These are phyloP conservation scores for Syzygium syzygioides DNA, from an alignment of 441 rosid species.

Conservation along the genomic window DNA sequence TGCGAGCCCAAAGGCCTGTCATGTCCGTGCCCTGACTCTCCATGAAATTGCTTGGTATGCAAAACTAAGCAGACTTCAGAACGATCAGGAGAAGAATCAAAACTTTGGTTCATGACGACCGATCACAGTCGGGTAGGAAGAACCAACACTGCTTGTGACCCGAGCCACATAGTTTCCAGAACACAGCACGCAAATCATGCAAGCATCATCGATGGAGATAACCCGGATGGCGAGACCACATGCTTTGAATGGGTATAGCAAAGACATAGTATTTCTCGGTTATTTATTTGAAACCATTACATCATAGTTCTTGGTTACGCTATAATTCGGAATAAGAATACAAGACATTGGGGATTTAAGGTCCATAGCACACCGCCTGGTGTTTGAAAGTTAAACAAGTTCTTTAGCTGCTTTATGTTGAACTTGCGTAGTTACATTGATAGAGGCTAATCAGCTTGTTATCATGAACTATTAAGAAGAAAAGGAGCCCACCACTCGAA, in stretches of 20 bases:
- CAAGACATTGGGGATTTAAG: background rate
- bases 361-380: background rate
- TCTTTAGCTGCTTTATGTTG: background rate
- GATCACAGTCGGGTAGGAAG: background rate
- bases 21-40: background rate
- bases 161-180: background rate
- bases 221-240: background rate
- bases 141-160: background rate
- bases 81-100: background rate
- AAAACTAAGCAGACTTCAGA: background rate
- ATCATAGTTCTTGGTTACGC: background rate
- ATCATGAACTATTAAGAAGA: background rate
- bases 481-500: background rate
- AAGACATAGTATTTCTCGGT: background rate
- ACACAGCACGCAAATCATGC: background rate
- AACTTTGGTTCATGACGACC: background rate
- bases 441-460: background rate
- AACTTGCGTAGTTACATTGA: background rate
- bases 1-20: background rate
- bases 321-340: background rate
- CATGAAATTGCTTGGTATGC: background rate
- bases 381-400: background rate
- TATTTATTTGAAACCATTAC: background rate
- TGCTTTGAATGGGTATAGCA: background rate
- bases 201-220: background rate